Conservation (phyloP, 129 eudicot genomes). For the Chrysanthemum seticuspe region DNA sequence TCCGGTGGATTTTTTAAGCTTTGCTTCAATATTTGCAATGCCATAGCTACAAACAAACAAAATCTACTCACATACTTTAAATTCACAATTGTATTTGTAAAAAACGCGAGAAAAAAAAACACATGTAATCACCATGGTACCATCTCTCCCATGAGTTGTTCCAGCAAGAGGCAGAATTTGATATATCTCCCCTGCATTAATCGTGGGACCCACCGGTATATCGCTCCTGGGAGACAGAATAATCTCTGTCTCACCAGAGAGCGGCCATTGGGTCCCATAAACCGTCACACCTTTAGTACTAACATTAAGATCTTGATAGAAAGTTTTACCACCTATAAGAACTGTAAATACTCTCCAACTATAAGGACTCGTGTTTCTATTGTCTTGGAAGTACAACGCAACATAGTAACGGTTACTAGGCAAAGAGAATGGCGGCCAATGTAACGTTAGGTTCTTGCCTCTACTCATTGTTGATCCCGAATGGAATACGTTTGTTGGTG, state of each 20-base stretch:
- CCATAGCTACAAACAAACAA: conserved; percentile 41
- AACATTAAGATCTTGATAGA: conserved; percentile 55
- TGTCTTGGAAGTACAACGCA: conserved; percentile 84
- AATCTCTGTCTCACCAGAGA: conserved; percentile 55
- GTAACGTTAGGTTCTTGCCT: conserved; percentile 53
- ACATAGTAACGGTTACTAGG: conserved; percentile 64
- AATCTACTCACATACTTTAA: background rate
- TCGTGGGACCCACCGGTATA: conserved; percentile 68
- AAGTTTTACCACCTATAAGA: conserved; percentile 45
- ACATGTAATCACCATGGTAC: conserved; percentile 50
- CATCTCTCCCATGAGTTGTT: conserved; percentile 66
- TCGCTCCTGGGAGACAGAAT: conserved; percentile 46
- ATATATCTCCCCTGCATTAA: conserved; percentile 78
- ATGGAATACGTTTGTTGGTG: conserved; percentile 63
- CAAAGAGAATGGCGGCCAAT: conserved; percentile 75
- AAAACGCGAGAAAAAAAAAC: background rate
- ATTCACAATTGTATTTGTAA: too few species aligned
- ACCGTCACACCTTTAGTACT: conserved; percentile 64
- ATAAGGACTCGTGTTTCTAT: conserved; percentile 56
- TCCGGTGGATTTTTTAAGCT: conserved; percentile 49
- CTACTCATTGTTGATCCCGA: conserved; percentile 69
- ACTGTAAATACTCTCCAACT: conserved; percentile 82
- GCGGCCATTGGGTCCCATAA: conserved; percentile 67
- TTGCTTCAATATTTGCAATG: conserved; percentile 44
- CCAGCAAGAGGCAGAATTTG: conserved; percentile 54